Base-by-base conservation (phyloP, 1,139 yeast genomes). In the Candida sanyaensis region DNA sequence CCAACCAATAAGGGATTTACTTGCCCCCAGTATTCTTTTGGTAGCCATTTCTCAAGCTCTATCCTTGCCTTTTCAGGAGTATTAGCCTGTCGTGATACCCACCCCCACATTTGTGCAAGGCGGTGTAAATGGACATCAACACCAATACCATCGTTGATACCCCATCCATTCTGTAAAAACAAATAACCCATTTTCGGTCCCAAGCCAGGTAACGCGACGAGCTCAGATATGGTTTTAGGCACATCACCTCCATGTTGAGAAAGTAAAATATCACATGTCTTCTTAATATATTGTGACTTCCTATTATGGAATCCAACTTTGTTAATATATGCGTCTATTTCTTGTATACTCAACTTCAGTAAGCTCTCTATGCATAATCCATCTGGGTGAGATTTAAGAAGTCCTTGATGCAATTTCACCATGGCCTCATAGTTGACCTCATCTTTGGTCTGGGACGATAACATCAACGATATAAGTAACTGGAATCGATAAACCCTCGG, bases 121-220 rank as follows among this genome's bases (percentile, higher is more conserved):
- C 99, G 70, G 59, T 89, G 95, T 44, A 92, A 82, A 65, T 92
- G 99, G 2, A 91, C 96, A 64, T 92, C 99, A 6, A 92, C 97
- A 11, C 98, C 97, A 27, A 92, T 89, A 0, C 98, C 98, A 29
- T 73, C 71, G 45, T 77, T 84, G 46, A 84, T 71, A 34, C 76
- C 71, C 96, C 97, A 91, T 0, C 95, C 97, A 38, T 83, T 78
- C 58, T 90, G 96, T 54, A 90, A 69, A 3, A 92, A 75, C 32
- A 92, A 67, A 62, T 81, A 87, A 0, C 96, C 96, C 98, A 92
- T 92, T 63, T 92, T 92, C 9, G 97, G 97, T 0, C 99, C 99
- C 1, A 92, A 96, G 0, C 99, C 99, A 0, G 97, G 97, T 33
- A 92, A 67, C 0, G 77, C 66, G 3, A 81, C 75, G 49, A 91